phyloP scores from a whole-genome alignment of 768 basidiomycete species.

The Psilocybe azurescens region DNA sequence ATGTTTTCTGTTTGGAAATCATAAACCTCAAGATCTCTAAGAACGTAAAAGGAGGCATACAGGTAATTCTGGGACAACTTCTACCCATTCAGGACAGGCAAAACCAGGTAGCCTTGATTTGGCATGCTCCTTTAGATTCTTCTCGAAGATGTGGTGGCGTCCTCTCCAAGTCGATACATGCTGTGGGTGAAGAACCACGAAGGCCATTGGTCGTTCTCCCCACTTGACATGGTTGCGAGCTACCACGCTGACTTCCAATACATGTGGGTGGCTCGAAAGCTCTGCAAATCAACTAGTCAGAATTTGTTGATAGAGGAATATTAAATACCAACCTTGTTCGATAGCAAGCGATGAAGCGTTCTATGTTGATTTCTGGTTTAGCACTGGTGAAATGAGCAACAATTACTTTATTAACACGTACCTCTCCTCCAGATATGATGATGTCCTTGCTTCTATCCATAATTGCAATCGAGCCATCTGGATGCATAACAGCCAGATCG shows the following conservation, averaged over 20 bases:
- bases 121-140: slow-evolving; percentile 69
- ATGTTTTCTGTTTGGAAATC: slow-evolving; percentile 69
- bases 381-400: not conserved
- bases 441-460: slow-evolving; percentile 85
- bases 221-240: slow-evolving; percentile 77
- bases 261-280: slow-evolving; percentile 77
- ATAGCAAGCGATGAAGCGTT: slow-evolving; percentile 88
- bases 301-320: not conserved
- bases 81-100: slow-evolving; percentile 88
- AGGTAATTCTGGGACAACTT: slow-evolving; percentile 78
- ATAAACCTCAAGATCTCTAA: not conserved
- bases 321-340: slow-evolving; percentile 67
- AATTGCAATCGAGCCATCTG: slow-evolving; percentile 76
- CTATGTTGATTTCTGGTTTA: slow-evolving; percentile 37
- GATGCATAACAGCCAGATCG: slow-evolving; percentile 83
- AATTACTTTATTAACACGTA: slow-evolving; percentile 34
- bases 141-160: slow-evolving; percentile 59
- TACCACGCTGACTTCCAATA: slow-evolving; percentile 84
- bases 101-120: slow-evolving; percentile 75
- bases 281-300: slow-evolving; percentile 48
- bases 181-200: slow-evolving; percentile 71
- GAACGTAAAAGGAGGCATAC: slow-evolving; percentile 44
- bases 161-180: slow-evolving; percentile 60
- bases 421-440: slow-evolving; percentile 91
- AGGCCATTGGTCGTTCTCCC: slow-evolving; percentile 92